A percentile compares a stretch with the other conserved stretches of the same genome.
Evolutionary conservation across 1,284 basidiomycete species (phyloP).

Genomic region (Tylopilus orsonianus): DNA sequence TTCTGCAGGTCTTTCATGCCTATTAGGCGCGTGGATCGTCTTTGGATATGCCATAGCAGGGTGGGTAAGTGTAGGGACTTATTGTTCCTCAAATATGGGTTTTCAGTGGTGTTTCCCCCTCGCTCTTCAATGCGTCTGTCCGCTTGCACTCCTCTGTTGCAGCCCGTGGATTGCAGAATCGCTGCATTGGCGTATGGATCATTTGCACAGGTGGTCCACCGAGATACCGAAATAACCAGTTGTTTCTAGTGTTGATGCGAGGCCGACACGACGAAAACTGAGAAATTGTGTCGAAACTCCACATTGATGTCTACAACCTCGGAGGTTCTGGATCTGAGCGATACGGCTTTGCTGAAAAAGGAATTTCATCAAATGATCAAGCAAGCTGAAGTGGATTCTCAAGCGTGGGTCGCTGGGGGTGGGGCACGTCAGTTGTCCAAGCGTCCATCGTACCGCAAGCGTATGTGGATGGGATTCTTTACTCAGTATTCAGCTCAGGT

Average conservation of each 20-base stretch:
- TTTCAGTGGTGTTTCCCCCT: slow-evolving; percentile 21
- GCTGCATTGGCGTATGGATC: slow-evolving; percentile 8
- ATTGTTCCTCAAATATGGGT: slow-evolving; percentile 13
- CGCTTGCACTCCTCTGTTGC: slow-evolving; percentile 13
- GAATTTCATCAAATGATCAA: slow-evolving; percentile 4
- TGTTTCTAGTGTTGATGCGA: slow-evolving; percentile 13
- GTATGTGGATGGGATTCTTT: slow-evolving; percentile 20
- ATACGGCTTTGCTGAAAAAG: not conserved
- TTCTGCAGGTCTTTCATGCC: not conserved
- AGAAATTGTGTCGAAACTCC: slow-evolving; percentile 2
- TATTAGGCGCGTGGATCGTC: slow-evolving; percentile 16
- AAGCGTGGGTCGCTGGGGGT: slow-evolving; percentile 11
- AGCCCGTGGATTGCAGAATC: slow-evolving; percentile 15
- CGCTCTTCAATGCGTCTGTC: slow-evolving; percentile 16
- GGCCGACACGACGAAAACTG: slow-evolving; percentile 12
- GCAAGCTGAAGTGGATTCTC: slow-evolving; percentile 5
- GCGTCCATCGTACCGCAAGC: slow-evolving; percentile 16
- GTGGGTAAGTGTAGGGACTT: slow-evolving; percentile 16
- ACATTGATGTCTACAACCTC: not conserved
- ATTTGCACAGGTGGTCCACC: not conserved
- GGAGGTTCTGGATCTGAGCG: not conserved
- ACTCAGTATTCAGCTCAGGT: slow-evolving; percentile 16
- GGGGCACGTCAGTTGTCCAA: slow-evolving; percentile 12
- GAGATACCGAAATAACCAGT: not conserved
- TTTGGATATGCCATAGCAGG: slow-evolving; percentile 10